Evolutionary conservation across 2,329 filamentous ascomycete species (phyloP).

Genomic region (Fusarium praegraminearum): DNA sequence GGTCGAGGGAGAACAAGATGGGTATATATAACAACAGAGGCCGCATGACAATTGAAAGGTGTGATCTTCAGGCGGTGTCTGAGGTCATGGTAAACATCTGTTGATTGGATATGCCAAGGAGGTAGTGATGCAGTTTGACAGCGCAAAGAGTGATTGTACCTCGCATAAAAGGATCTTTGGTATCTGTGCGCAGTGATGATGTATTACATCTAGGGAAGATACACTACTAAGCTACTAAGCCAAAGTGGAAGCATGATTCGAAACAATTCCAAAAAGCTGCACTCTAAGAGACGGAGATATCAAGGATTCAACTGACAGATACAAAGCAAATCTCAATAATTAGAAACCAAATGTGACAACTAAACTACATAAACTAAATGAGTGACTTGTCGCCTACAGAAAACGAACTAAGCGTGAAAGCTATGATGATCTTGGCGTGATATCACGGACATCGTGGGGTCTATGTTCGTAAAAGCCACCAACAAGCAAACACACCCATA

Average conservation of each 20-base stretch:
- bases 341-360: neutral
- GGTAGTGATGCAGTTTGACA: neutral
- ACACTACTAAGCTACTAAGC: neutral
- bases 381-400: accelerated
- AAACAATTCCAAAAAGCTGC: accelerated
- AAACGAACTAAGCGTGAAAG: neutral
- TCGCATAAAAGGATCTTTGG: neutral
- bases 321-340: no score
- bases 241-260: neutral
- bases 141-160: no score
- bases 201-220: accelerated
- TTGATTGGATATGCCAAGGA: neutral
- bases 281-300: accelerated
- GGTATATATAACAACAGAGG: neutral
- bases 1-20: neutral
- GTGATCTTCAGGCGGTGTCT: no score
- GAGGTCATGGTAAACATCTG: neutral
- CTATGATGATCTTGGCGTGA: neutral
- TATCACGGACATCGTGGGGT: neutral
- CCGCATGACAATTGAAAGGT: no score
- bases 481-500: neutral
- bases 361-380: neutral
- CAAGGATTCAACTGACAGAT: no score
- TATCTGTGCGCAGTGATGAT: neutral
- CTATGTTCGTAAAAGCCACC: neutral